A percentile compares a stretch with the other conserved stretches of the same genome.
Evolutionary conservation across 305 asterid genomes (phyloP).

Genomic region (Nicotiana rustica): DNA sequence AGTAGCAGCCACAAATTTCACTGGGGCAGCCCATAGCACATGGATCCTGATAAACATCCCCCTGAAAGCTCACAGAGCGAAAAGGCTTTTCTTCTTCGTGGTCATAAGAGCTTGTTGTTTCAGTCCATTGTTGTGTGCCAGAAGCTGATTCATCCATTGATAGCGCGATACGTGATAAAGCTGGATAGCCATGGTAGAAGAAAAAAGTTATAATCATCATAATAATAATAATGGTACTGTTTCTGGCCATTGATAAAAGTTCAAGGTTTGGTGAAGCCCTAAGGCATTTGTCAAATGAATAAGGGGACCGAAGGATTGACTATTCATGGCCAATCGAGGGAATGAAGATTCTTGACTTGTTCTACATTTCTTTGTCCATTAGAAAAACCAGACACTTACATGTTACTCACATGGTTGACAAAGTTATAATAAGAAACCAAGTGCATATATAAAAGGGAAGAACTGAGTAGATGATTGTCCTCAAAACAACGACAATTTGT

Average conservation of each 20-base stretch:
- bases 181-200: background rate
- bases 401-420: no score
- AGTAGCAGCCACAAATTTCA: conserved; percentile 18
- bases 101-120: background rate
- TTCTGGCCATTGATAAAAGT: conserved; percentile 11
- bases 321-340: no score
- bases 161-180: background rate
- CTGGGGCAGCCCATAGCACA: conserved; percentile 23
- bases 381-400: no score
- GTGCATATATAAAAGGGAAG: no score
- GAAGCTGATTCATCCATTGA: no score
- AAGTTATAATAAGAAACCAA: no score
- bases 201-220: background rate
- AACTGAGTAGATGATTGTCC: no score
- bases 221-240: background rate
- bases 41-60: conserved; percentile 1
- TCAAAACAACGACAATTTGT: no score
- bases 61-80: background rate
- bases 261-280: background rate
- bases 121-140: background rate
- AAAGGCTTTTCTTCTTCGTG: background rate
- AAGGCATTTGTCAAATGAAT: background rate
- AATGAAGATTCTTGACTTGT: no score
- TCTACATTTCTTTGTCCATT: no score
- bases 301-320: background rate